These are phyloP conservation scores for Hirsutella minnesotensis DNA, from an alignment of 2,329 filamentous ascomycete species.

Conservation along the genomic window DNA sequence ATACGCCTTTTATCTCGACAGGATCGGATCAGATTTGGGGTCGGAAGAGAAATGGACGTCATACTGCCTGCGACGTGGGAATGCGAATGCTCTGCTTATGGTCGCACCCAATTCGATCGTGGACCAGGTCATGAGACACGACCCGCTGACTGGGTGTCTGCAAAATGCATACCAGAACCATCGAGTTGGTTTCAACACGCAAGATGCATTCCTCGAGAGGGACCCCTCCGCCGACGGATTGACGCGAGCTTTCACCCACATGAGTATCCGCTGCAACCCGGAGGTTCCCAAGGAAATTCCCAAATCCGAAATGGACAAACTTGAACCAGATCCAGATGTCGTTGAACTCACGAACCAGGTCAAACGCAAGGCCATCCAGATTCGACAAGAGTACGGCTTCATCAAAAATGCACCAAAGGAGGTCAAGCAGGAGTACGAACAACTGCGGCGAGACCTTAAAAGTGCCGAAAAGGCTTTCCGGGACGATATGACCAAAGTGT, in stretches of 20 bases:
- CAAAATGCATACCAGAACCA: not conserved
- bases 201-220: not conserved
- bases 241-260: not conserved
- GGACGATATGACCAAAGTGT: not conserved
- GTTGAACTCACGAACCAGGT: not conserved
- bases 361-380: not conserved
- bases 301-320: not conserved
- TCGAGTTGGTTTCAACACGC: not conserved
- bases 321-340: not conserved
- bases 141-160: not conserved
- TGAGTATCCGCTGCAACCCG: not conserved
- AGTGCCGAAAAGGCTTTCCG: not conserved
- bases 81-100: not conserved
- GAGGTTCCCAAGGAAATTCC: not conserved
- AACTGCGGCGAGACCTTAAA: not conserved
- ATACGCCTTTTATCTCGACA: not conserved
- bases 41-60: too few species aligned
- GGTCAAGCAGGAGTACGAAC: not conserved
- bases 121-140: not conserved
- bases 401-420: not conserved
- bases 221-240: not conserved
- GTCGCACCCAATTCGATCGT: not conserved
- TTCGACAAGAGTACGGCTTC: not conserved
- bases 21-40: not conserved
- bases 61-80: not conserved